A percentile compares a stretch with the other conserved stretches of the same genome.
Conservation (phyloP, 2,329 filamentous ascomycete species). For the Penicillium sp. region DNA sequence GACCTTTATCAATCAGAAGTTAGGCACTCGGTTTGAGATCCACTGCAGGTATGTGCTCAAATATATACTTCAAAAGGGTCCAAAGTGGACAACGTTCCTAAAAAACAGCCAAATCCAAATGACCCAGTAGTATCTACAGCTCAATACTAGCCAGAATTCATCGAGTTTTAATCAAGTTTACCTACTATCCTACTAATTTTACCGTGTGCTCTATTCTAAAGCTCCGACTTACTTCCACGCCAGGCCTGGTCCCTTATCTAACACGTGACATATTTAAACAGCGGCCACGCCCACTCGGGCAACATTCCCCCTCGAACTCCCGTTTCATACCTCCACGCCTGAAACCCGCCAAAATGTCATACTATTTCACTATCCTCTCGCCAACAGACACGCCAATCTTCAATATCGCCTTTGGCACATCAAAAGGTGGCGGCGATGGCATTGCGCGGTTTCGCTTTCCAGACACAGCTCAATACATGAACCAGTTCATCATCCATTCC, state of each 20-base stretch:
- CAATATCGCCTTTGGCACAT: constrained; percentile 95
- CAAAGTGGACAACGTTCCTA: too few relatives aligned
- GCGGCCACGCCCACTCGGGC: constrained; percentile 5
- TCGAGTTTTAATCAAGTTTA: not conserved
- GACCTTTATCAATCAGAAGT: too few relatives aligned
- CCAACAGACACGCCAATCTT: constrained; percentile 96
- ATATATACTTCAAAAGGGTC: too few relatives aligned
- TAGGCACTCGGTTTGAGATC: too few relatives aligned
- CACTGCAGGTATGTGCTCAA: too few relatives aligned
- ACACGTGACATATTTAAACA: constrained; percentile 19
- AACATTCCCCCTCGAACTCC: constrained; percentile 8
- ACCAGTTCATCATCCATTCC: constrained; percentile 96
- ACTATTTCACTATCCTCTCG: constrained; percentile 97
- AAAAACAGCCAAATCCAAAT: too few relatives aligned
- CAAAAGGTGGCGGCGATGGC: constrained; percentile 93
- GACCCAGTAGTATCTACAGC: too few relatives aligned
- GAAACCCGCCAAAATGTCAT: constrained; percentile 72
- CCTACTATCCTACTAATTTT: too few relatives aligned
- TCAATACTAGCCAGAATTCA: not conserved
- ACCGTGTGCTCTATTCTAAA: not conserved
- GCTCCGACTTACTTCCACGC: not conserved
- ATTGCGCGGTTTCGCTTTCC: constrained; percentile 87
- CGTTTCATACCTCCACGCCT: constrained; percentile 14
- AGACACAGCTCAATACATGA: constrained; percentile 88
- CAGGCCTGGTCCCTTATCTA: constrained; percentile 21